Conservation (phyloP, 306 rosid species). For the Fagus crenata region DNA sequence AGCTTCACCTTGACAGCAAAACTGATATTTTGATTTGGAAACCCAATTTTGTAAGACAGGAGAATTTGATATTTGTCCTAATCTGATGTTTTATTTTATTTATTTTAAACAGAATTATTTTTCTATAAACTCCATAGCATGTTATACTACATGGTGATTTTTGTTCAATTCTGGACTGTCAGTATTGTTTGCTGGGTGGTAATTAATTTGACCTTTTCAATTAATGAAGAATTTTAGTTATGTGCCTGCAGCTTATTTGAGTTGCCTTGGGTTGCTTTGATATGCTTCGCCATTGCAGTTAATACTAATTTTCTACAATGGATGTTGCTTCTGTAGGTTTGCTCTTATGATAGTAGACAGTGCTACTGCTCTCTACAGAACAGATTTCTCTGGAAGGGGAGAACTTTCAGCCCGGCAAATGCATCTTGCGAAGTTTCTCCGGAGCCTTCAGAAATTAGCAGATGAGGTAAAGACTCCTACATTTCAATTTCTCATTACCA, state of each 20-base stretch:
- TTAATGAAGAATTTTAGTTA: background rate
- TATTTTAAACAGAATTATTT: background rate
- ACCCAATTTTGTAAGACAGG: background rate
- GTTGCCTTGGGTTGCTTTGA: conserved; percentile 1
- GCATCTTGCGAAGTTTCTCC: conserved; percentile 93
- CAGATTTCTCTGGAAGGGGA: conserved; percentile 94
- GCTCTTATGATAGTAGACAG: conserved; percentile 94
- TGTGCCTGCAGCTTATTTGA: background rate
- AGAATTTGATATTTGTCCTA: too few species aligned
- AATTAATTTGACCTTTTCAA: background rate
- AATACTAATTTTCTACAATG: conserved; percentile 14
- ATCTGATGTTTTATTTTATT: too few species aligned
- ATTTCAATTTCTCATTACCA: background rate
- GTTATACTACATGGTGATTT: background rate
- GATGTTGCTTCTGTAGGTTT: conserved; percentile 49
- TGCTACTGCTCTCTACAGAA: conserved; percentile 97
- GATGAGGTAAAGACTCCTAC: conserved; percentile 64
- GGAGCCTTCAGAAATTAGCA: conserved; percentile 92
- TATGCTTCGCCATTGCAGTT: background rate
- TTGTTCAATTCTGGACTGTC: background rate
- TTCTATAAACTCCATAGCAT: background rate
- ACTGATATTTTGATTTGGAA: background rate
- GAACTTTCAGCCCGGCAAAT: conserved; percentile 98
- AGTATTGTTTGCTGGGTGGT: background rate
- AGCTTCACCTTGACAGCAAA: background rate